Evolutionary conservation across 495 filamentous ascomycete species (phyloP), one percentile per base, ranked within the genome.

Genomic region (Aspergillus kassunensis): DNA sequence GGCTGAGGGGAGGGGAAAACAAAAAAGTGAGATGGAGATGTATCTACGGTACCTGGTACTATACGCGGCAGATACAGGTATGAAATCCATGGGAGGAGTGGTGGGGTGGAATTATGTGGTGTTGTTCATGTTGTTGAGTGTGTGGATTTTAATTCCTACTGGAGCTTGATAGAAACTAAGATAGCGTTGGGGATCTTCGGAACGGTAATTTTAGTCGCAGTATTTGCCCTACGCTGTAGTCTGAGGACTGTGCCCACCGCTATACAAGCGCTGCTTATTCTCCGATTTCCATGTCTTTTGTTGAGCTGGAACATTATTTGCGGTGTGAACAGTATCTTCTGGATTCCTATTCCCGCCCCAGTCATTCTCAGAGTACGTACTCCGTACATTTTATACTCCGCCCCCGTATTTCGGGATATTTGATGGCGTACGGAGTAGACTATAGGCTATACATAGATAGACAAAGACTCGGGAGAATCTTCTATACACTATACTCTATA

Each of bases 161-260:
- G 46, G 53, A 49, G 46, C 46, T 50, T 10, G 24, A 37, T 15
- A 12, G 30, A 27, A 35, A 18, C 42, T 39, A 44, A 19, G 19
- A 27, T 44, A 29, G 48, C 36, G 59, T 62, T 62, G 55, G 59
- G 59, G 55, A 58, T 60, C 58, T 30, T 48, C 59, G 44, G 47
- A 27, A 19, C 39, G 27, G 51, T 41, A 47, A 57, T 57, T 62
- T 57, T 49, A 52, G 30, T 45, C 49, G 29, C 60, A 57, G 59
- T 62, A 62, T 62, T 45, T 27, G 51, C 59, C 59, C 59, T 62
- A 62, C 59, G 59, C 59, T 44, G 59, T 62, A 62, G 59, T 49
- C 56, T 54, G 50, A 59, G 57, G 59, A 62, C 59, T 59, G 56
- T 49, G 34, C 24, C 41, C 44, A 48, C 27, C 21, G 25, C 10